Evolutionary conservation across 306 rosid genomes (phyloP).

Genomic region (Dryas alaskensis): DNA sequence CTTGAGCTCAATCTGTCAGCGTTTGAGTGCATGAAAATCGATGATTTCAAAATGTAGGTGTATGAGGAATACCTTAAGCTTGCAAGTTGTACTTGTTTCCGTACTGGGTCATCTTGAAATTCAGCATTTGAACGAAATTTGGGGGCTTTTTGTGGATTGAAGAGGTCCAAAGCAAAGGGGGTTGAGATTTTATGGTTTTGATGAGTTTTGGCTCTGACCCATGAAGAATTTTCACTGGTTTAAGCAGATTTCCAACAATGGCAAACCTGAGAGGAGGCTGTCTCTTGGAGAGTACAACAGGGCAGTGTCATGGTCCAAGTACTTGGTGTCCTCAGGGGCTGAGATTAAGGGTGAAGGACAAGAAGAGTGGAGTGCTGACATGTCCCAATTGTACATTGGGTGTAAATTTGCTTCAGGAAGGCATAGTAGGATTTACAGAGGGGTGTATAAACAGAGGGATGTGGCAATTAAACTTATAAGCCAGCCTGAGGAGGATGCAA

Average conservation of each 20-base stretch:
- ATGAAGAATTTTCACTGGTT: conserved; percentile 67
- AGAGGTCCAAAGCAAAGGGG: neutral
- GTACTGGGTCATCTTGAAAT: conserved; percentile 26
- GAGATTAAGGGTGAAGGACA: conserved; percentile 84
- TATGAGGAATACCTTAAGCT: conserved; percentile 7
- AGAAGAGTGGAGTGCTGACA: conserved; percentile 94
- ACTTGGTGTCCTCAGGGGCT: conserved; percentile 80
- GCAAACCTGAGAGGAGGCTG: conserved; percentile 48
- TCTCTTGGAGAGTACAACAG: conserved; percentile 81
- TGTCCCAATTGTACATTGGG: conserved; percentile 82
- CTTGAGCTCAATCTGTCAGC: neutral
- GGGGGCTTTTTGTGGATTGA: conserved; percentile 12
- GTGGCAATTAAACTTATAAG: conserved; percentile 90
- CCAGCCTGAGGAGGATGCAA: conserved; percentile 82
- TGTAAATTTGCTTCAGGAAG: conserved; percentile 79
- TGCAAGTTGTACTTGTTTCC: conserved; percentile 13
- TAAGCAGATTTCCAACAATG: conserved; percentile 50
- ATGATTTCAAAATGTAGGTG: conserved; percentile 47
- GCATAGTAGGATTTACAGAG: conserved; percentile 91
- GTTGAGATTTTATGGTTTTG: conserved; percentile 41
- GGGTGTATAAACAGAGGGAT: conserved; percentile 66
- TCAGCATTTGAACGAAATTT: conserved; percentile 13
- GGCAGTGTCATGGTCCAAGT: conserved; percentile 97
- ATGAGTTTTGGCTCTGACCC: conserved; percentile 30
- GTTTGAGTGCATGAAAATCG: conserved; percentile 13